Percentiles rank a stretch among this genome's conserved stretches.
Evolutionary conservation across 371 early-diverging fungal species (phyloP).

Genomic region (Dinochytrium kinnereticum): DNA sequence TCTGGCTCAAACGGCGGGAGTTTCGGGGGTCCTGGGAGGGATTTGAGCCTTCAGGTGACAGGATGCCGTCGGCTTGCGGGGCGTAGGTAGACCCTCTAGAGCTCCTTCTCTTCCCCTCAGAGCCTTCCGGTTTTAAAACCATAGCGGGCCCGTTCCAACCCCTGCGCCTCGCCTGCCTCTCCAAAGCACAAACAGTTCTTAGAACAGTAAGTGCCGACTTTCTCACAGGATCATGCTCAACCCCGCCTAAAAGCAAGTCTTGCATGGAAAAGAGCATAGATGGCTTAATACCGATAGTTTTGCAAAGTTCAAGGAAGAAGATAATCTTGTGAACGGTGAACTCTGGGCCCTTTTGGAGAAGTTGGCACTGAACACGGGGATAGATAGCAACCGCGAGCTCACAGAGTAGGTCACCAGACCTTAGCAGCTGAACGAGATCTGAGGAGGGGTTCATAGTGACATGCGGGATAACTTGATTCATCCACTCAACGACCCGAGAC

Average conservation of each 20-base stretch:
- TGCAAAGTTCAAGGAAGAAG: conserved; percentile 57
- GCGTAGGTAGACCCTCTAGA: conserved; percentile 8
- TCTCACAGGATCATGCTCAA: conserved; percentile 40
- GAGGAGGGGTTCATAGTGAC: conserved; percentile 6
- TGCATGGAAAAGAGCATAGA: conserved; percentile 44
- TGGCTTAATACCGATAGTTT: conserved; percentile 50
- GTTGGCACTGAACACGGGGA: conserved; percentile 50
- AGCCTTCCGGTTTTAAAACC: conserved; percentile 36
- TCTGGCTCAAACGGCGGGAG: conserved; percentile 13
- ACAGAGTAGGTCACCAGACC: conserved; percentile 51
- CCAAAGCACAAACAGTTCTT: conserved; percentile 47
- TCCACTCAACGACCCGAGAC: conserved; percentile 48
- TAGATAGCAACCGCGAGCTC: conserved; percentile 45
- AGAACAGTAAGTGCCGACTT: conserved; percentile 46
- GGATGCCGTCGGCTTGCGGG: neutral
- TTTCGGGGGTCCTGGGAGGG: conserved; percentile 5
- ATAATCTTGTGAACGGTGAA: conserved; percentile 57
- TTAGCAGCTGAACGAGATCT: conserved; percentile 46
- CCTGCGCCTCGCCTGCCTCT: conserved; percentile 44
- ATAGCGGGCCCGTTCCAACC: conserved; percentile 54
- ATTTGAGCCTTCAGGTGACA: neutral
- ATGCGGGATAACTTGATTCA: conserved; percentile 18
- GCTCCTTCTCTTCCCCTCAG: neutral
- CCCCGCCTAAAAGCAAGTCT: conserved; percentile 40
- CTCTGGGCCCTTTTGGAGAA: conserved; percentile 49